Base-by-base conservation (phyloP, 1,284 basidiomycete species). In the Ceratobasidium sp. region DNA sequence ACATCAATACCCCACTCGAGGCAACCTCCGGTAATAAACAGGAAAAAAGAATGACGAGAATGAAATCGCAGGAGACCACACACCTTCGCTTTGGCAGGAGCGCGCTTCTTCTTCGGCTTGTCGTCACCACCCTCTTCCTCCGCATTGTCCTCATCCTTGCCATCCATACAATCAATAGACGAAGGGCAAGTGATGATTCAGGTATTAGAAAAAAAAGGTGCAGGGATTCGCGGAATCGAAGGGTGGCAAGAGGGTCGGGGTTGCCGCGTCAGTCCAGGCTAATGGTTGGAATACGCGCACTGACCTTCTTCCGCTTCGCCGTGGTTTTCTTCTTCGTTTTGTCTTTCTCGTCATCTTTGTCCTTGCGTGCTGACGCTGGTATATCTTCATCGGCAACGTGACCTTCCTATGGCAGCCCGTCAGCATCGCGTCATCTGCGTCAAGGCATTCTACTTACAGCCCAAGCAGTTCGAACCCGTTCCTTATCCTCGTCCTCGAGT, bases 371-470 rank as follows among this genome's bases (percentile, higher is more conserved):
- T 20, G 86, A 87, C 46, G 90, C 90, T 1, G 94, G 94, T 41
- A 95, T 89, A 81, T 96, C 94, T 80, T 91, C 94, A 20, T 91
- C 90, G 12, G 90, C 93, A 68, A 96, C 92, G 55, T 91, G 88
- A 3, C 92, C 94, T 0, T 88, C 90, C 70, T 92, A 5, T 20
- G 23, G 2, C 18, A 4, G 14, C 12, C 8, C 14, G 50, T 67
- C 30, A 57, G 44, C n/a, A 33, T n/a, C 30, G n/a, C 50, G 60
- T 44, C 38, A 64, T 38, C 69, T 10, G 30, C 7, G 10, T 10
- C 20, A n/a, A 62, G 8, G 2, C 4, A 35, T 14, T 2, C 3
- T 20, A 48, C 74, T 76, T 38, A 67, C 74, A 7, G 52, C 88
- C 88, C 89, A 94, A 2, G 94, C 94, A 81, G 88, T 89, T 73